phyloP scores from a whole-genome alignment of 2,329 filamentous ascomycete genomes.

The Aureobasidium vineae region DNA sequence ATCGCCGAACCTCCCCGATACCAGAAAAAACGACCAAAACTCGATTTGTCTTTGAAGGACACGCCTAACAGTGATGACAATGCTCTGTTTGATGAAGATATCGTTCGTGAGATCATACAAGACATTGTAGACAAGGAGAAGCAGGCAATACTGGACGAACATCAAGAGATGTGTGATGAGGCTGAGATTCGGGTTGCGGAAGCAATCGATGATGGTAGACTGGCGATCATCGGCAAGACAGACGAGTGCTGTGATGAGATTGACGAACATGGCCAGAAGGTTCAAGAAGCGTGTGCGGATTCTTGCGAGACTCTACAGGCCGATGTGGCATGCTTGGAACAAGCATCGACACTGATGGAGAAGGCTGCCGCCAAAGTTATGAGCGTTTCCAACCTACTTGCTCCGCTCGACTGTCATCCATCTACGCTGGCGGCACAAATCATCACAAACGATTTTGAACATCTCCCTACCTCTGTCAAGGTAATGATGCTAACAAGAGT shows the following conservation, averaged over 20 bases:
- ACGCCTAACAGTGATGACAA: not conserved
- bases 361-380: not conserved
- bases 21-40: conserved; percentile 6
- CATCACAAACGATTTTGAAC: conserved; percentile 10
- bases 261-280: not conserved
- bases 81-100: not conserved
- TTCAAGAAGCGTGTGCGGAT: conserved; percentile 8
- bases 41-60: not conserved
- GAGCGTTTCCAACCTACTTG: not conserved
- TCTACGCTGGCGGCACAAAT: conserved; percentile 19
- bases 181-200: conserved; percentile 1
- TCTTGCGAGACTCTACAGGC: conserved; percentile 10
- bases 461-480: conserved; percentile 8
- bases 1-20: conserved; percentile 14
- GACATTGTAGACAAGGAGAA: conserved; percentile 7
- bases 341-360: not conserved
- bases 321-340: conserved; percentile 6
- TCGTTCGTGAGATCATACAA: conserved; percentile 9
- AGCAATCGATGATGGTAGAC: conserved; percentile 9
- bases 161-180: conserved; percentile 5
- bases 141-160: not conserved
- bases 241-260: conserved; percentile 12
- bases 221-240: conserved; percentile 4
- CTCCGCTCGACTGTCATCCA: conserved; percentile 9
- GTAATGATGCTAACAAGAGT: conserved; percentile 5